Evolutionary conservation across 1,284 basidiomycete genomes (phyloP), one percentile per base, ranked within the genome.

Genomic region (Puccinia horiana): DNA sequence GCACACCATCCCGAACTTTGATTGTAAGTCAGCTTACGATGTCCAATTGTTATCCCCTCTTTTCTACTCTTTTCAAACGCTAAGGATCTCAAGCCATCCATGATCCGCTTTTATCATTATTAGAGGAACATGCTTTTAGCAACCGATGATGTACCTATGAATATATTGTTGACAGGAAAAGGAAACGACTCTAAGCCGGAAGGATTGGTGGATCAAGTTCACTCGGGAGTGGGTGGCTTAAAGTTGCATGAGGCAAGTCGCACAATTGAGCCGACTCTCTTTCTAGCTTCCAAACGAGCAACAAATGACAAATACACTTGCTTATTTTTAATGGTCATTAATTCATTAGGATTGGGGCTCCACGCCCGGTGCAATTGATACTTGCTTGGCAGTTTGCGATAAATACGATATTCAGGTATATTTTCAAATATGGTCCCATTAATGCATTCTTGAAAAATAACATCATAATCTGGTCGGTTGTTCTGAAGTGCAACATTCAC

Each of bases 381-480:
- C 90, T 72, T 92, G 92, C 83, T 89, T 99, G 83, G 91, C 91
- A 82, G 90, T 98, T 23, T 96, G 90, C 1, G 95, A 99, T 86
- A 90, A 94, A 85, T 96, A 94, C 86, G 97, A 99, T 86, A 94
- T 99, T 9, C 96, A 98, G 89, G 92, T 92, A 83, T 83, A 87
- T 85, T 40, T 26, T 61, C 52, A 65, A 63, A 69, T 3, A 18
- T n/a, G n/a, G n/a, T 32, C 42, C 42, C 23, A 29, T 26, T 61
- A 44, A 26, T 26, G n/a, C n/a, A 2, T 23, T 29, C 6, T 42
- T 20, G 1, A 9, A 61, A 37, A 11, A 37, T 73, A 40, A 26
- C 14, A 37, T 61, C 58, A 35, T 77, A 26, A 77, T 67, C 29
- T 49, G 32, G 26, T 65, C 42, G 23, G 18, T 42, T 52, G 4